Percentiles rank a stretch among this genome's conserved stretches.
phyloP scores from a whole-genome alignment of 2,329 filamentous ascomycete species.

The Apiospora malaysiana region DNA sequence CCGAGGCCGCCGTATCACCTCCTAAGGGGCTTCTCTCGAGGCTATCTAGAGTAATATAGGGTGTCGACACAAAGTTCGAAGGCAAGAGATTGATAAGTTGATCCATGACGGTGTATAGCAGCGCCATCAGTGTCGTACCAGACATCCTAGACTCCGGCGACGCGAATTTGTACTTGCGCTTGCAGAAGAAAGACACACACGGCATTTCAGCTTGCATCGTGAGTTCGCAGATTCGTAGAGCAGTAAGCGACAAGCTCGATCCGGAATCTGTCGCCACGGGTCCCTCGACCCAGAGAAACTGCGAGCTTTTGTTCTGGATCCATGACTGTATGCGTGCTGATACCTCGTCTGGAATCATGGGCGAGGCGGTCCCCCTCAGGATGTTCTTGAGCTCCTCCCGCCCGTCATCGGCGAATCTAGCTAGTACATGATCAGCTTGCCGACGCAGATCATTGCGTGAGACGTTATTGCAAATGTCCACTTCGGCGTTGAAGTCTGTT shows the following conservation, averaged over 20 bases:
- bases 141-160: background rate
- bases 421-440: background rate
- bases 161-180: background rate
- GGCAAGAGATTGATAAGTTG: background rate
- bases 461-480: rapidly evolving
- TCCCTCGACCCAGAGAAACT: background rate
- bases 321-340: background rate
- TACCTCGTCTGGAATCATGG: background rate
- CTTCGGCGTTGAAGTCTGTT: background rate
- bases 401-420: background rate
- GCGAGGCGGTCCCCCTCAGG: background rate
- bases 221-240: background rate
- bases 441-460: background rate
- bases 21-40: background rate
- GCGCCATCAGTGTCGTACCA: background rate
- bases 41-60: background rate
- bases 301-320: background rate
- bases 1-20: no score
- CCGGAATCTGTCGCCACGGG: background rate
- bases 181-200: constrained; percentile 23
- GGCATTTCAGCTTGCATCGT: background rate
- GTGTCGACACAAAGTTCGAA: background rate
- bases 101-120: background rate
- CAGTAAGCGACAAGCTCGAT: background rate
- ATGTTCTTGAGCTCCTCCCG: background rate